These are phyloP conservation scores for Penicillium sp. DNA, from an alignment of 2,329 filamentous ascomycete species.

Conservation along the genomic window DNA sequence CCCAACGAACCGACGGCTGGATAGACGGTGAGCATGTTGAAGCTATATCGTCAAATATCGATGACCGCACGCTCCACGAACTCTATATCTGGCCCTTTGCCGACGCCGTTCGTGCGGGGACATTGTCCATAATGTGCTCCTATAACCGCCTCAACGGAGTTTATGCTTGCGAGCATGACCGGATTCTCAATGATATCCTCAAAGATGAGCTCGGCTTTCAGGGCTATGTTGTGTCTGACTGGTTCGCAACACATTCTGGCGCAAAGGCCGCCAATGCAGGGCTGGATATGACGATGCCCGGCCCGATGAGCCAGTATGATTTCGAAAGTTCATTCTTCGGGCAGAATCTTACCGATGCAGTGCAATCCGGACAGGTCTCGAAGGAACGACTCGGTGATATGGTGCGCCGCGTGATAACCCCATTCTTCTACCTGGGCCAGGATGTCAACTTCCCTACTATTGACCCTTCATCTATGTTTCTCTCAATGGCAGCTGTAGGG, in stretches of 20 bases:
- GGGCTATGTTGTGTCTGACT: slow-evolving; percentile 78
- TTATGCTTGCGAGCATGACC: slow-evolving; percentile 77
- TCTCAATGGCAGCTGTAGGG: too few species aligned
- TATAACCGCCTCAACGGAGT: slow-evolving; percentile 73
- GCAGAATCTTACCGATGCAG: slow-evolving; percentile 47
- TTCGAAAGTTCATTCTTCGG: not conserved
- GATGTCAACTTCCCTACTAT: slow-evolving; percentile 1
- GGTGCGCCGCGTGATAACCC: slow-evolving; percentile 45
- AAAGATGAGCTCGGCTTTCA: slow-evolving; percentile 81
- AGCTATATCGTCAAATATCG: slow-evolving; percentile 64
- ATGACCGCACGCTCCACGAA: slow-evolving; percentile 68
- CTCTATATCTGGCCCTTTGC: slow-evolving; percentile 68
- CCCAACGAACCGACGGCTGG: slow-evolving; percentile 36
- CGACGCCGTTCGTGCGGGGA: slow-evolving; percentile 61
- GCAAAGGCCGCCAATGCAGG: slow-evolving; percentile 58
- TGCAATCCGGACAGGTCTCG: slow-evolving; percentile 63
- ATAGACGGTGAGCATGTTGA: slow-evolving; percentile 43
- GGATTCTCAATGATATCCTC: slow-evolving; percentile 73
- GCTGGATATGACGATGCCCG: not conserved
- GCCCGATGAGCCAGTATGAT: not conserved
- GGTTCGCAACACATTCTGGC: slow-evolving; percentile 74
- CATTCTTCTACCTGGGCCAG: slow-evolving; percentile 15
- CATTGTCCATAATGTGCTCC: slow-evolving; percentile 63
- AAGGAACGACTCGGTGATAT: slow-evolving; percentile 63
- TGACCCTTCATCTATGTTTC: not conserved